Evolutionary conservation across 371 early-diverging fungal species (phyloP).

Genomic region (Mucor circinelloides): DNA sequence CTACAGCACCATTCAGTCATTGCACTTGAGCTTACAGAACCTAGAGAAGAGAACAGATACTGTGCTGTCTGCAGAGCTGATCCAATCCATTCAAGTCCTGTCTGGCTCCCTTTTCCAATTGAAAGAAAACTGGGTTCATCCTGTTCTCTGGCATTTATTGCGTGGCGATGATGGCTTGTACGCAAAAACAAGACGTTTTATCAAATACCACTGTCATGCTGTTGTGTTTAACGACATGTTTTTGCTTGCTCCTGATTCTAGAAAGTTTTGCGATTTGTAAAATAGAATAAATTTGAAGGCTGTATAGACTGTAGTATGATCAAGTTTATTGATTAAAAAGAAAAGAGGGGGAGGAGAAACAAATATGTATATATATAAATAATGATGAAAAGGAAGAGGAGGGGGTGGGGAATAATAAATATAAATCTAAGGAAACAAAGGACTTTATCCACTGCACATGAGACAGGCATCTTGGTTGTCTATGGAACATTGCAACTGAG

Average conservation of each 20-base stretch:
- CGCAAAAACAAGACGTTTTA: slow-evolving; percentile 12
- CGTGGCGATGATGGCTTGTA: slow-evolving; percentile 31
- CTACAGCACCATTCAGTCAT: slow-evolving; percentile 26
- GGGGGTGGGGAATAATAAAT: background rate
- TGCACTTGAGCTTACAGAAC: slow-evolving; percentile 13
- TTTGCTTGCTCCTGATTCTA: slow-evolving; percentile 27
- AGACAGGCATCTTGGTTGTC: slow-evolving; percentile 92
- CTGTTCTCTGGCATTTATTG: slow-evolving; percentile 34
- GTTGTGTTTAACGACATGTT: slow-evolving; percentile 22
- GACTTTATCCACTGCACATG: slow-evolving; percentile 81
- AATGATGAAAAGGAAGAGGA: background rate
- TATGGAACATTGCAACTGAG: slow-evolving; percentile 74
- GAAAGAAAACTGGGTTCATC: slow-evolving; percentile 29
- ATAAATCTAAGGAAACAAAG: background rate
- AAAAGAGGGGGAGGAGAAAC: background rate
- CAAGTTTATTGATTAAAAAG: background rate
- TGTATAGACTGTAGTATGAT: too few species aligned
- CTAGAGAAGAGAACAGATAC: background rate
- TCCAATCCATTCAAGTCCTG: slow-evolving; percentile 21
- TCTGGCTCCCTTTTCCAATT: slow-evolving; percentile 8
- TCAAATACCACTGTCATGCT: slow-evolving; percentile 12
- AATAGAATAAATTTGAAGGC: too few species aligned
- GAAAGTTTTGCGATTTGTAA: background rate
- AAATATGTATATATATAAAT: background rate
- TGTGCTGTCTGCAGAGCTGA: background rate